Evolutionary conservation across 192 early-diverging fungal genomes (phyloP).

Genomic region (Umbelopsis sp.): DNA sequence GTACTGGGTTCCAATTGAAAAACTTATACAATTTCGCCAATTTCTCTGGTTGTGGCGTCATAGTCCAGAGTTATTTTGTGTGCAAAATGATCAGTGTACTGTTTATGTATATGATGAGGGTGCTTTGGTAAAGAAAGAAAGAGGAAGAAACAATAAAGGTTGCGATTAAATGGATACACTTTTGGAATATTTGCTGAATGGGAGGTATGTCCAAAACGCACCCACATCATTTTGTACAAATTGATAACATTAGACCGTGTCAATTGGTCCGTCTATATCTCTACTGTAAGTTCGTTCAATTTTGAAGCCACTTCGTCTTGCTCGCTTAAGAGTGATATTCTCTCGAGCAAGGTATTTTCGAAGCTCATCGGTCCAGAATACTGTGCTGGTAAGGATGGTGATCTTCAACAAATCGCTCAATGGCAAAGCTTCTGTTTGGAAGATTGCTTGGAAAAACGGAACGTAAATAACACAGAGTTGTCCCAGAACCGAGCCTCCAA

Average conservation of each 20-base stretch:
- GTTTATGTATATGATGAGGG: too few species aligned
- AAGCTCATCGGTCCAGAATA: conserved; percentile 88
- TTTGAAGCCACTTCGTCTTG: conserved; percentile 1
- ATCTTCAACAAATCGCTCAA: conserved; percentile 75
- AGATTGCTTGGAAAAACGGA: conserved; percentile 89
- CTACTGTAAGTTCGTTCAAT: conserved; percentile 9
- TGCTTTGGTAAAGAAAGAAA: too few species aligned
- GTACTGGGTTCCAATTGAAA: too few species aligned
- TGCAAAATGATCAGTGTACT: too few species aligned
- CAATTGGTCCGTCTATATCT: conserved; percentile 16
- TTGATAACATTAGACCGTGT: conserved; percentile 14
- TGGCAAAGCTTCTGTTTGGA: conserved; percentile 89
- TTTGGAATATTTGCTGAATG: too few species aligned
- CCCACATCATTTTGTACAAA: neutral
- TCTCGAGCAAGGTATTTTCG: conserved; percentile 56
- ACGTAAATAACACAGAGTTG: conserved; percentile 89
- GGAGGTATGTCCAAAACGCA: too few species aligned
- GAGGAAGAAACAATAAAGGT: too few species aligned
- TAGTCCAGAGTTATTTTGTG: too few species aligned
- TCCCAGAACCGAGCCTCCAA: conserved; percentile 77
- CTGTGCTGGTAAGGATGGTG: conserved; percentile 66
- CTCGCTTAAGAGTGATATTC: neutral
- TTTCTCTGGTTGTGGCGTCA: too few species aligned
- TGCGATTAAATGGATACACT: too few species aligned
- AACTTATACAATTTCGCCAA: too few species aligned